Evolutionary conservation across 768 basidiomycete species (phyloP).

Genomic region (Pulveroboletus frians): DNA sequence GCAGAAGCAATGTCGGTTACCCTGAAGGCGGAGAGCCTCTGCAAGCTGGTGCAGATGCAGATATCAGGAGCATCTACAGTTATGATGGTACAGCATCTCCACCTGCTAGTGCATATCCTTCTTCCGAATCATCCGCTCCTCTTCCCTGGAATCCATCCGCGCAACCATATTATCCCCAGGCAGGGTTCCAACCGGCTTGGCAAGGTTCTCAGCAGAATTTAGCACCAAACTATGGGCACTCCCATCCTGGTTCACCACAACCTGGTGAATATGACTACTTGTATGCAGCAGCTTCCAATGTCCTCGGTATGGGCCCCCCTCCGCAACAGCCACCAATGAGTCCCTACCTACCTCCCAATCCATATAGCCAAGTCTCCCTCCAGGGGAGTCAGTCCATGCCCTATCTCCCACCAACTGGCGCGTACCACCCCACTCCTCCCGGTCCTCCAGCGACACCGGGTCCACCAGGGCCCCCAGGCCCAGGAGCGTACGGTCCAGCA

Average conservation of each 20-base stretch:
- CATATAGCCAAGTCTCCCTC: constrained; percentile 20
- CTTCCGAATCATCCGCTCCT: constrained; percentile 18
- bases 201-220: constrained; percentile 25
- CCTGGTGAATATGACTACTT: constrained; percentile 50
- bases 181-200: constrained; percentile 24
- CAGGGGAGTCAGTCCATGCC: constrained; percentile 29
- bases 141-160: constrained; percentile 19
- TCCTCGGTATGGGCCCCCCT: constrained; percentile 72
- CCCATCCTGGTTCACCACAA: constrained; percentile 22
- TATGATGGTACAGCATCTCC: constrained; percentile 34
- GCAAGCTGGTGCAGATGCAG: constrained; percentile 30
- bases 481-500: constrained; percentile 16
- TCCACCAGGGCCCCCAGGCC: constrained; percentile 10
- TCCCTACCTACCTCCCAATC: constrained; percentile 19
- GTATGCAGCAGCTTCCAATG: constrained; percentile 74
- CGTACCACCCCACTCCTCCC: constrained; percentile 19
- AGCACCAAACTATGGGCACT: constrained; percentile 16
- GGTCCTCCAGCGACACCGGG: constrained; percentile 17
- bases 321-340: constrained; percentile 18
- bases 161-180: constrained; percentile 15
- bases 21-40: constrained; percentile 19
- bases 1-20: constrained; percentile 28
- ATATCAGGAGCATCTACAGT: constrained; percentile 35
- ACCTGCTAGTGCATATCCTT: constrained; percentile 28
- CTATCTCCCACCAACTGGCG: constrained; percentile 29